Conservation (phyloP, 2,329 filamentous ascomycete genomes). For the Aspergillus brunneoviolaceus region DNA sequence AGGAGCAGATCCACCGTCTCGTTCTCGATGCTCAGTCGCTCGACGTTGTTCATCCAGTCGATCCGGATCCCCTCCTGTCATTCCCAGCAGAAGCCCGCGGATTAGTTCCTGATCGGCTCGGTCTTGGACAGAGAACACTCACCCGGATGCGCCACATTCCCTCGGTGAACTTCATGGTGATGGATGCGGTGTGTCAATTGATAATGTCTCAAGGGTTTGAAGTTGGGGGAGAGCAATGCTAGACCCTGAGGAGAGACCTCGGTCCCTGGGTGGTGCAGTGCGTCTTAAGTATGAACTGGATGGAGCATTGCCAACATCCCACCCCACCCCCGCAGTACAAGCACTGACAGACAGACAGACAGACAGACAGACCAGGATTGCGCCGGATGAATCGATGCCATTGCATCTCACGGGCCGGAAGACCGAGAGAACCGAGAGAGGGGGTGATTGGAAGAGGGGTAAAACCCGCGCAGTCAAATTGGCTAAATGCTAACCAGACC, state of each 20-base stretch:
- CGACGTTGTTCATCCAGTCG: conserved; percentile 46
- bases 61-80: conserved; percentile 37
- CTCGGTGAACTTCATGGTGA: conserved; percentile 42
- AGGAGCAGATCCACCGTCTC: conserved; percentile 37
- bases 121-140: not conserved
- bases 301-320: not conserved
- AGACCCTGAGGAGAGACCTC: too few relatives aligned
- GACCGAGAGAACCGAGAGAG: too few relatives aligned
- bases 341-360: not conserved
- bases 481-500: not conserved
- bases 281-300: too few relatives aligned
- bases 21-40: conserved; percentile 31
- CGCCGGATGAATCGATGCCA: not conserved
- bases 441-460: too few relatives aligned
- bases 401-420: too few relatives aligned
- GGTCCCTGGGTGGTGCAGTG: too few relatives aligned
- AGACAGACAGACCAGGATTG: not conserved
- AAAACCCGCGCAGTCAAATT: not conserved
- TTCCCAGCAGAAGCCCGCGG: not conserved
- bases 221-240: too few relatives aligned
- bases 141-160: conserved; percentile 42
- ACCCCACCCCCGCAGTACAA: not conserved
- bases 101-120: not conserved
- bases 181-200: not conserved
- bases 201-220: too few relatives aligned